phyloP scores from a whole-genome alignment of 495 filamentous ascomycete genomes.

The Aspergillus egyptiacus region DNA sequence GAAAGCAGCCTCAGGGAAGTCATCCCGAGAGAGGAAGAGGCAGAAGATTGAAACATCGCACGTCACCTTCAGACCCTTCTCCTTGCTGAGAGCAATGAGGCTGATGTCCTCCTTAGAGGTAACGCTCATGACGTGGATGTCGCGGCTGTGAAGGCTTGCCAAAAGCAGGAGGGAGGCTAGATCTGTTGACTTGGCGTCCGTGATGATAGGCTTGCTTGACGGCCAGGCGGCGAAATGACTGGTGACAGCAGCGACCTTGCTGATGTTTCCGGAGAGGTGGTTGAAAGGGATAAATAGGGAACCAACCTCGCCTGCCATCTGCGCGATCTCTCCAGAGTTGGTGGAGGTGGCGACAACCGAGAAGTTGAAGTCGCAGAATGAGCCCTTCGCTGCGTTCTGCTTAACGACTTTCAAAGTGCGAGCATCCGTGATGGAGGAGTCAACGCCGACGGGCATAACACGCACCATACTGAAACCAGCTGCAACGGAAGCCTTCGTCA shows the following conservation, averaged over 20 bases:
- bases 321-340: slow-evolving; percentile 70
- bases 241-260: slow-evolving; percentile 75
- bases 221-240: slow-evolving; percentile 81
- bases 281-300: slow-evolving; percentile 88
- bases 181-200: slow-evolving; percentile 78
- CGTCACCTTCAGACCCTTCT: slow-evolving; percentile 76
- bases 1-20: slow-evolving; percentile 62
- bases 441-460: slow-evolving; percentile 70
- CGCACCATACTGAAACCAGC: slow-evolving; percentile 81
- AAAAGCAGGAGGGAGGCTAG: slow-evolving; percentile 73
- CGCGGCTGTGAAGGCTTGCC: slow-evolving; percentile 75
- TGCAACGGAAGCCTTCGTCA: slow-evolving; percentile 69
- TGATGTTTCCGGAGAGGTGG: slow-evolving; percentile 78
- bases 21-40: slow-evolving; percentile 71
- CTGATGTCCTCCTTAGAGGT: slow-evolving; percentile 78
- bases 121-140: slow-evolving; percentile 78
- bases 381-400: slow-evolving; percentile 60
- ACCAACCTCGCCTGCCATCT: slow-evolving; percentile 68
- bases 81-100: slow-evolving; percentile 73
- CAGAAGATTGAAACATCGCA: slow-evolving; percentile 79
- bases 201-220: slow-evolving; percentile 74
- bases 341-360: slow-evolving; percentile 73
- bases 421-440: slow-evolving; percentile 67
- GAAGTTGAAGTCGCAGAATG: slow-evolving; percentile 80
- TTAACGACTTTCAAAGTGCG: slow-evolving; percentile 69